Evolutionary conservation across 805 yeast species (phyloP), one percentile per base, ranked within the genome.

Genomic region (Brettanomyces bruxellensis): DNA sequence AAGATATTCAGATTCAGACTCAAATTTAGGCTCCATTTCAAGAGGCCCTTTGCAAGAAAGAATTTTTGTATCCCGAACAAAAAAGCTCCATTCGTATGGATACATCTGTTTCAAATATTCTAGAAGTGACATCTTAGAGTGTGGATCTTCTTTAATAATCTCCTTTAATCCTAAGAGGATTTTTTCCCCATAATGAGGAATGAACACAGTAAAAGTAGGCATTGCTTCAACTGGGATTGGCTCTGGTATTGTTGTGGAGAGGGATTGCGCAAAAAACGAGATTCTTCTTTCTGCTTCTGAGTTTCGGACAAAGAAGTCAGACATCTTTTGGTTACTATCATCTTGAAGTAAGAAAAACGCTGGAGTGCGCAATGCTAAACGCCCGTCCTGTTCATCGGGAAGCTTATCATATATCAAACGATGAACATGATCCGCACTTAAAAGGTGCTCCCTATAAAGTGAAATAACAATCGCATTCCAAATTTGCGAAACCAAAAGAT

Each of bases 21-120:
- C 57, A 3, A 34, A 34, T 23, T 49, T 44, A 1, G 46, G 46
- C 24, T 11, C 38, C n/a, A 24, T 25, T 5, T 50, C 55, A 38
- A 48, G 71, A 53, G 76, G 80, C 51, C 72, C 75, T 1, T 81
- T 78, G 56, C 79, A 64, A 0, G 83, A 80, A 58, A 83, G 63
- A 25, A 79, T 61, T 56, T 85, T 86, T 0, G 90, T 78, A 60
- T 86, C 95, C 42, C 76, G 71, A 1, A 86, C 91, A 69, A 86
- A 89, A 46, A 78, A 75, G 5, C 76, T 77, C 96, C 96, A 88
- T 53, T 89, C 96, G 9, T 69, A 66, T 0, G 84, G 81, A 57
- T 83, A 79, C 45, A 87, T 68, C 45, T 76, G 75, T 55, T 86
- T 86, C 54, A 88, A 69, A 57, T 88, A 88, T 54, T 88, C 96